Conservation (phyloP, 148 eudicot genomes). For the Pouteria glomerata region DNA sequence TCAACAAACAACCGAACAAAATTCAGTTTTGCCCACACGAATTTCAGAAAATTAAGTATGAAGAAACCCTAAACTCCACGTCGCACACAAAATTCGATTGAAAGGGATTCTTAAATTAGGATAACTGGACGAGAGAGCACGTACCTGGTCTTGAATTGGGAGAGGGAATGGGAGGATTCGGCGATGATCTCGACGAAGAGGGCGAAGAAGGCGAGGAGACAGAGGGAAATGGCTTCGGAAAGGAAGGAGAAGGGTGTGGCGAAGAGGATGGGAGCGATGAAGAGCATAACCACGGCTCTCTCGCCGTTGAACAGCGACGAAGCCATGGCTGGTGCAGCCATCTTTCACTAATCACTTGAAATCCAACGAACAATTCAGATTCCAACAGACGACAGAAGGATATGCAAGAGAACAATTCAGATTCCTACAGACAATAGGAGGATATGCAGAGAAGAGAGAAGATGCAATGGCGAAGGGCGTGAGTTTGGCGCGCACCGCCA, state of each 20-base stretch:
- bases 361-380: neutral
- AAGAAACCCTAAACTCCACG: neutral
- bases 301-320: slow-evolving; percentile 70
- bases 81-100: neutral
- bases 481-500: no score
- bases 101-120: neutral
- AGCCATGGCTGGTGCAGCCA: slow-evolving; percentile 28
- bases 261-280: slow-evolving; percentile 34
- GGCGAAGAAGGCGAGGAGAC: slow-evolving; percentile 45
- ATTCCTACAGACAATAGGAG: no score
- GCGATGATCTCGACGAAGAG: slow-evolving; percentile 53
- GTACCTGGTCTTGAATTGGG: slow-evolving; percentile 51
- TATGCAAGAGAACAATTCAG: neutral
- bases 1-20: neutral
- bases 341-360: neutral
- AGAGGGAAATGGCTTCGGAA: slow-evolving; percentile 41
- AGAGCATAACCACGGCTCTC: slow-evolving; percentile 65
- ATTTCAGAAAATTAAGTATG: neutral
- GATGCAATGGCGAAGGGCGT: no score
- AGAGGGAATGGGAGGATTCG: slow-evolving; percentile 33
- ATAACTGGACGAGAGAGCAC: neutral
- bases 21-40: neutral
- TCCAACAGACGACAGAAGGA: neutral
- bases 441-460: no score
- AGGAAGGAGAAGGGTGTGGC: slow-evolving; percentile 47